These are phyloP conservation scores for Pontederia crassipes DNA, from an alignment of 176 grass and related monocot species.

Conservation along the genomic window DNA sequence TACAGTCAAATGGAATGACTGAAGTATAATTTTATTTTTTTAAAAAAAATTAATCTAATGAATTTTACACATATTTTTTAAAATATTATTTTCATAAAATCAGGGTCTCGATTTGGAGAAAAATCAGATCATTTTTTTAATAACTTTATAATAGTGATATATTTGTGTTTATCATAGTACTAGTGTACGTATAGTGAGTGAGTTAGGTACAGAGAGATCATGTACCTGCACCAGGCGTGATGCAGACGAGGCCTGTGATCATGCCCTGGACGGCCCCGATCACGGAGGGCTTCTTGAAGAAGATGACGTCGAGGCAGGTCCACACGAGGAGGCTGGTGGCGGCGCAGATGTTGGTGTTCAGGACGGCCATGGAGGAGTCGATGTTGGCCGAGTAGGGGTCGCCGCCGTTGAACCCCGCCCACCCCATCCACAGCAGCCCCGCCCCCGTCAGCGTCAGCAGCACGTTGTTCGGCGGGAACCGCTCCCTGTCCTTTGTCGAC, in stretches of 20 bases:
- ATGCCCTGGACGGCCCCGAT: conserved; percentile 92
- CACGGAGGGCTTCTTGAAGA: conserved; percentile 92
- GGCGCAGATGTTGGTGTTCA: conserved; percentile 90
- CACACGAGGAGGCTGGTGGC: conserved; percentile 77
- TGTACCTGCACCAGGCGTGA: conserved; percentile 78
- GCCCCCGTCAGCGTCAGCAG: conserved; percentile 78
- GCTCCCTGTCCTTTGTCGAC: conserved; percentile 80
- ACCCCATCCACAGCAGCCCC: conserved; percentile 89
- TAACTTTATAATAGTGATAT: too few relatives aligned
- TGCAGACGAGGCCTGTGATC: conserved; percentile 90
- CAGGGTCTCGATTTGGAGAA: too few relatives aligned
- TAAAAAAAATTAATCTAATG: too few relatives aligned
- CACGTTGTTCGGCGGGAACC: conserved; percentile 88
- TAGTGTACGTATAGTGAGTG: background rate
- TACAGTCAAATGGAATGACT: too few relatives aligned
- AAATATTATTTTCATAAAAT: too few relatives aligned
- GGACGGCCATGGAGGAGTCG: conserved; percentile 66
- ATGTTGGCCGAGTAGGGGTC: conserved; percentile 81
- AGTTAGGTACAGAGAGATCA: background rate
- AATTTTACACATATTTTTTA: too few relatives aligned
- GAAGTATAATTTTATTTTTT: too few relatives aligned
- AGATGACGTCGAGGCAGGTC: conserved; percentile 83
- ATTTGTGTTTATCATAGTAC: too few relatives aligned
- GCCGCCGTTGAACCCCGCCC: conserved; percentile 90
- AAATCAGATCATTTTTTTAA: too few relatives aligned